Evolutionary conservation across 2,329 filamentous ascomycete species (phyloP), one percentile per base, ranked within the genome.

Genomic region (Epichloe amarillans): DNA sequence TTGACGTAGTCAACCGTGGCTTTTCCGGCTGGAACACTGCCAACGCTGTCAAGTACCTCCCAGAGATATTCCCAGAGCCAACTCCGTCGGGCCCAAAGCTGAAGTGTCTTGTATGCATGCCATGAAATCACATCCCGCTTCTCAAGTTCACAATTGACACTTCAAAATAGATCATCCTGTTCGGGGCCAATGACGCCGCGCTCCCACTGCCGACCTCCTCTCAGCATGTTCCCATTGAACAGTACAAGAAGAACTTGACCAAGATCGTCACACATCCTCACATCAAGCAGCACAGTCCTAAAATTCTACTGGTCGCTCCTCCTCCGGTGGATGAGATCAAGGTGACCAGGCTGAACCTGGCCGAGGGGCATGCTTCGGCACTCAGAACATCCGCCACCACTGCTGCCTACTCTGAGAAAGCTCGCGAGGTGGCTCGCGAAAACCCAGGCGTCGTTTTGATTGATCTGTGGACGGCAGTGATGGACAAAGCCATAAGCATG

Each of bases 131-230:
- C 5, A 10, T 42, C 8, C 23, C 8, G 14, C 14, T 23, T 19
- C 14, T 14, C 14, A 19, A 14, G 2, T 15, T 10, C 7, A 21
- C 30, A 37, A 42, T 41, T 42, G 43, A n/a, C 41, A 45, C 11
- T 38, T 45, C 14, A 15, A 17, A 10, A 21, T 17, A 89, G 85
- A 72, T 85, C 39, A 69, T 95, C 52, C 83, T 95, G 57, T 82
- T 96, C 53, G 93, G 93, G 17, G 88, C 93, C 58, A 97, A 98
- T 63, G 93, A 97, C 66, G 84, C 91, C 3, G 82, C 82, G 50
- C 66, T 94, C 3, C 76, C 80, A 3, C 70, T 77, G 38, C 72
- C 76, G 4, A 72, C 73, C 4, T 81, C 79, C 47, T 72, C 73
- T 10, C 93, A 97, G 66, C 82, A 91, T 64, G 78, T 97, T 7